Percentiles rank a stretch among this genome's conserved stretches.
These are phyloP conservation scores for Sanghuangporus baumii DNA, from an alignment of 1,284 basidiomycete genomes.

Conservation along the genomic window DNA sequence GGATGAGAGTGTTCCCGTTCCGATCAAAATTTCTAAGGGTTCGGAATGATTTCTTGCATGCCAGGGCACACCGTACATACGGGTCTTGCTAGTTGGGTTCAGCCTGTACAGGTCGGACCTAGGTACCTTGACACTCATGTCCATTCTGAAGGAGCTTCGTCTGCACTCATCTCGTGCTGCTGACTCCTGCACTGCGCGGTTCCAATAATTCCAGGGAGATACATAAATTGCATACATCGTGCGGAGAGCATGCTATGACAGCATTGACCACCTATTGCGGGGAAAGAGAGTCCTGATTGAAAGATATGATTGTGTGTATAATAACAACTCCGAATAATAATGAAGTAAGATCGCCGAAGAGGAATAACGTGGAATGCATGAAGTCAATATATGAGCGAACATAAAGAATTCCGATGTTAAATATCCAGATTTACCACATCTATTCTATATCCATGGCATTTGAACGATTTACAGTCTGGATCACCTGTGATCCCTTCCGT, in stretches of 20 bases:
- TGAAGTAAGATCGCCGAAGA: not conserved
- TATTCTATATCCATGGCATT: conserved; percentile 25
- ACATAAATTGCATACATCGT: not conserved
- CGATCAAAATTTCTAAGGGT: too few relatives aligned
- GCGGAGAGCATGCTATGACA: not conserved
- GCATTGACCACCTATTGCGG: conserved; percentile 14
- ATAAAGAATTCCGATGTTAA: not conserved
- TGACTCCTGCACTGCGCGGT: not conserved
- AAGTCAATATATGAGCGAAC: not conserved
- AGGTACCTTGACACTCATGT: too few relatives aligned
- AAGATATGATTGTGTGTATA: not conserved
- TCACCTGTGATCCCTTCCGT: conserved; percentile 64
- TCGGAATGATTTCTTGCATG: too few relatives aligned
- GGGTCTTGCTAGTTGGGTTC: too few relatives aligned
- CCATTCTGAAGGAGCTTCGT: too few relatives aligned
- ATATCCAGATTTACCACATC: conserved; percentile 5
- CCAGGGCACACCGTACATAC: too few relatives aligned
- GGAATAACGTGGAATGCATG: not conserved
- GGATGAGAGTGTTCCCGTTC: too few relatives aligned
- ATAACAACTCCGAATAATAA: not conserved
- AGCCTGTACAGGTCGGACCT: too few relatives aligned
- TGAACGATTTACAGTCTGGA: conserved; percentile 72
- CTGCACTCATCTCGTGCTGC: too few relatives aligned
- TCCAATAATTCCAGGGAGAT: not conserved
- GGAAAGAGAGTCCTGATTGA: not conserved